These are phyloP conservation scores for Spathaspora passalidarum DNA, from an alignment of 805 yeast species.

Conservation along the genomic window DNA sequence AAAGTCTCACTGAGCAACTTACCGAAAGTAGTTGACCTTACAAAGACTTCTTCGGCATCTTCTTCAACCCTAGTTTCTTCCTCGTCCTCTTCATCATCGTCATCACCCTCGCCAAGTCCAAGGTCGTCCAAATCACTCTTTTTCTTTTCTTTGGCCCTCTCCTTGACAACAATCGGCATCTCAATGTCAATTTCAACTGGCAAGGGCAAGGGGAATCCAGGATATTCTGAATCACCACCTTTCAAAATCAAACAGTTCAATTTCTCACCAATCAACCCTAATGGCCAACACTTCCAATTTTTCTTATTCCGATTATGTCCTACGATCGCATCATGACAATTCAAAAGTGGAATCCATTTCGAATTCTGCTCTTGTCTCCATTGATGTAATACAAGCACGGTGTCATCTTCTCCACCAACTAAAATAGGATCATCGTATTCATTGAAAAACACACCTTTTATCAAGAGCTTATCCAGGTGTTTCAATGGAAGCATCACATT, in stretches of 20 bases:
- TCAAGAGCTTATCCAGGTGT: constrained; percentile 24
- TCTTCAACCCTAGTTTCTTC: constrained; percentile 13
- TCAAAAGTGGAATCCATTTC: constrained; percentile 83
- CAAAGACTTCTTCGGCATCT: constrained; percentile 60
- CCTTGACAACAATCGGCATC: constrained; percentile 52
- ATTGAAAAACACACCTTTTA: constrained; percentile 79
- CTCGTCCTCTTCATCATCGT: constrained; percentile 18
- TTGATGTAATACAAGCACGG: constrained; percentile 62
- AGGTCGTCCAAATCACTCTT: constrained; percentile 14
- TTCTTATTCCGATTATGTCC: constrained; percentile 45
- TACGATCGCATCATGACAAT: constrained; percentile 45
- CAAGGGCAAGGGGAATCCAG: constrained; percentile 80
- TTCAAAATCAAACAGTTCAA: constrained; percentile 74
- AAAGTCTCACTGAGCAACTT: constrained; percentile 56
- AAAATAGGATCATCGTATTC: constrained; percentile 88
- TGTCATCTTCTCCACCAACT: constrained; percentile 70
- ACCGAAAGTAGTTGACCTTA: constrained; percentile 61
- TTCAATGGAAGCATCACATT: constrained; percentile 36
- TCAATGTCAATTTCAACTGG: constrained; percentile 74
- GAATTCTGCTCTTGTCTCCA: constrained; percentile 81
- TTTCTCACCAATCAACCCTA: constrained; percentile 69
- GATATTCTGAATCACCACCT: constrained; percentile 52
- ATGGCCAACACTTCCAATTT: constrained; percentile 80
- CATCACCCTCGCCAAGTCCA: constrained; percentile 12
- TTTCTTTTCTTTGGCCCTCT: constrained; percentile 20